Evolutionary conservation across 208 protist species (phyloP).

Genomic region (Wallacemonas sp.): DNA sequence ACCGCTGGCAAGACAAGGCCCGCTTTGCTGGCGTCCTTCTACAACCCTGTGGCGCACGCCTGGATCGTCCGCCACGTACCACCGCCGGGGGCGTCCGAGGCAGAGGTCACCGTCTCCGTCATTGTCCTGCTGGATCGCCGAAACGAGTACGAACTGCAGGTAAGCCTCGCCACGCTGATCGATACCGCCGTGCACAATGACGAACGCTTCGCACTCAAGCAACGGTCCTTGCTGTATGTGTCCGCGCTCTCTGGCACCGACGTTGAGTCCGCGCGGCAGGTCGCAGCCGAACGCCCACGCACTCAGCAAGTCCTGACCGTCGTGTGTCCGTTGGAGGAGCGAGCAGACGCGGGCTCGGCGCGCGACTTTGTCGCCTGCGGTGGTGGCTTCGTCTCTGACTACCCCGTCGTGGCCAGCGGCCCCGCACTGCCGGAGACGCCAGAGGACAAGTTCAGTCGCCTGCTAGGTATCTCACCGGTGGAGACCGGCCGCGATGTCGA

Average conservation of each 20-base stretch:
- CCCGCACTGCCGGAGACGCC: constrained; percentile 32
- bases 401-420: constrained; percentile 43
- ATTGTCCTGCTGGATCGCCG: constrained; percentile 45
- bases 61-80: constrained; percentile 58
- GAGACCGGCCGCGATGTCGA: constrained; percentile 20
- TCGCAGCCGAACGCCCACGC: neutral
- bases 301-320: constrained; percentile 13
- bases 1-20: constrained; percentile 24
- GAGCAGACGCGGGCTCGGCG: neutral
- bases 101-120: constrained; percentile 39
- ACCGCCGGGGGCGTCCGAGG: constrained; percentile 12
- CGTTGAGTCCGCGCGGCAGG: neutral
- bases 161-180: constrained; percentile 32
- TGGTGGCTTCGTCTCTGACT: constrained; percentile 58
- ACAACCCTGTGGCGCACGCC: constrained; percentile 37
- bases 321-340: neutral
- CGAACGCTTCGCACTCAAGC: constrained; percentile 36
- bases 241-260: constrained; percentile 8
- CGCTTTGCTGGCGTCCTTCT: constrained; percentile 60
- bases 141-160: constrained; percentile 44
- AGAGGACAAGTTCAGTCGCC: neutral
- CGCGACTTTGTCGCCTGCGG: constrained; percentile 42
- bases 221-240: constrained; percentile 31
- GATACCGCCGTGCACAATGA: constrained; percentile 30
- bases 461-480: neutral